Evolutionary conservation across 768 basidiomycete genomes (phyloP), one percentile per base, ranked within the genome.

Genomic region (Amylocystis lapponica): DNA sequence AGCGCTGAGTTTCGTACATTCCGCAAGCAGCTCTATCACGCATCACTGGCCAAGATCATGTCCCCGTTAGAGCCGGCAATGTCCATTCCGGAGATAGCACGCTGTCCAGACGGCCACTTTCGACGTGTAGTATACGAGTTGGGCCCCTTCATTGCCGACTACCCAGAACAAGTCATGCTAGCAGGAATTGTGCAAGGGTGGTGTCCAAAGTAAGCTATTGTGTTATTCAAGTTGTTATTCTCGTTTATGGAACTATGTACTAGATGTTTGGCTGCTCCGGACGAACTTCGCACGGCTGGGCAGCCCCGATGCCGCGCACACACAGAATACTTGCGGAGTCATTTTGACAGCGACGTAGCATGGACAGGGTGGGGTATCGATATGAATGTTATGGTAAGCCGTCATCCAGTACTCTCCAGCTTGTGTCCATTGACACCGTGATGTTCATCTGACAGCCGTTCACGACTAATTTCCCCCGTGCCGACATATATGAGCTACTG

Each of bases 381-480:
- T 14, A 17, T 11, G 13, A 27, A 37, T 30, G 22, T 44, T 3
- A n/a, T 27, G 14, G 42, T 43, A 36, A 27, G 42, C 63, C 63
- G 0, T 48, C 36, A 14, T 60, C 65, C 49, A 53, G 67, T 21
- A 67, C 66, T 6, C 50, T 57, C 37, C 48, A 62, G 25, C 51
- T 65, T 0, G 33, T 66, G 0, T 22, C 59, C 4, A 51, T 54
- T 2, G 59, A 65, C 36, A 66, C 62, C 27, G 64, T 64, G 0
- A 49, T 48, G 1, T 67, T 14, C 26, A 21, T 20, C 4, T 7
- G 10, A 25, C 63, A 66, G 63, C 62, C 63, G 5, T 68, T 67
- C 29, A 68, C 59, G 0, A 46, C 42, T n/a, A 36, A 55, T n/a
- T 67, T 66, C 29, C 64, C 63, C 0, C 50, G 39, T 19, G 62